These are phyloP conservation scores for Helminthosporium solani DNA, from an alignment of 2,329 filamentous ascomycete species.

Conservation along the genomic window DNA sequence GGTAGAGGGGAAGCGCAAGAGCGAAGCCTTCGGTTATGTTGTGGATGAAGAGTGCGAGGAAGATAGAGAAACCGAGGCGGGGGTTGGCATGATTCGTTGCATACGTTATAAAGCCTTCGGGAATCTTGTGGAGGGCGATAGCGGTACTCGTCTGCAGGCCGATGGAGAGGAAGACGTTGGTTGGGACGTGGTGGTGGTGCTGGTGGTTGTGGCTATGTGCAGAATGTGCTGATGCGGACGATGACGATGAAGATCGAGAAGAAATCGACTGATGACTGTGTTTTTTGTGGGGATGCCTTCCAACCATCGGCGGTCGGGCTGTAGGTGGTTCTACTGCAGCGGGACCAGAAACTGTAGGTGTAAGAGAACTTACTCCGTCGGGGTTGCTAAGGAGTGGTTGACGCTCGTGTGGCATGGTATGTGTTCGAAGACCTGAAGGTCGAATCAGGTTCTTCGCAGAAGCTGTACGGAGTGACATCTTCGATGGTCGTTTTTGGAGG, in stretches of 20 bases:
- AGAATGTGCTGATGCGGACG: neutral
- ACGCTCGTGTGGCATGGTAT: slow-evolving; percentile 30
- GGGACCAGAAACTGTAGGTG: slow-evolving; percentile 26
- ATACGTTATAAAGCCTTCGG: slow-evolving; percentile 85
- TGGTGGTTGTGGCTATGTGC: slow-evolving; percentile 43
- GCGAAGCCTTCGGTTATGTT: slow-evolving; percentile 98
- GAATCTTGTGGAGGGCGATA: slow-evolving; percentile 94
- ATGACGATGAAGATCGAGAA: slow-evolving; percentile 12
- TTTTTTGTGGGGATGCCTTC: slow-evolving; percentile 11
- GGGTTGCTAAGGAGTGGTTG: slow-evolving; percentile 30
- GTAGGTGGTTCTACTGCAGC: slow-evolving; percentile 24
- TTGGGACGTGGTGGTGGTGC: slow-evolving; percentile 93
- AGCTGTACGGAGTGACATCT: slow-evolving; percentile 16
- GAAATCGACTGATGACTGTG: slow-evolving; percentile 20
- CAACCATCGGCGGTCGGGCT: slow-evolving; percentile 16
- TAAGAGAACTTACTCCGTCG: slow-evolving; percentile 26
- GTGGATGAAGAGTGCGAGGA: slow-evolving; percentile 94
- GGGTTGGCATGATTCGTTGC: slow-evolving; percentile 97
- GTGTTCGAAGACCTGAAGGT: slow-evolving; percentile 22
- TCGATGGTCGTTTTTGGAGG: slow-evolving; percentile 38
- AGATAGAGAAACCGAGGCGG: slow-evolving; percentile 82
- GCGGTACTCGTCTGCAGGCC: slow-evolving; percentile 95
- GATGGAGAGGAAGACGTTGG: slow-evolving; percentile 90
- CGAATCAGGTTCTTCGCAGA: slow-evolving; percentile 10
- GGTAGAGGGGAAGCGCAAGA: slow-evolving; percentile 87